Base-by-base conservation (phyloP, 176 grass and related monocot species). In the Oryza longistaminata region DNA sequence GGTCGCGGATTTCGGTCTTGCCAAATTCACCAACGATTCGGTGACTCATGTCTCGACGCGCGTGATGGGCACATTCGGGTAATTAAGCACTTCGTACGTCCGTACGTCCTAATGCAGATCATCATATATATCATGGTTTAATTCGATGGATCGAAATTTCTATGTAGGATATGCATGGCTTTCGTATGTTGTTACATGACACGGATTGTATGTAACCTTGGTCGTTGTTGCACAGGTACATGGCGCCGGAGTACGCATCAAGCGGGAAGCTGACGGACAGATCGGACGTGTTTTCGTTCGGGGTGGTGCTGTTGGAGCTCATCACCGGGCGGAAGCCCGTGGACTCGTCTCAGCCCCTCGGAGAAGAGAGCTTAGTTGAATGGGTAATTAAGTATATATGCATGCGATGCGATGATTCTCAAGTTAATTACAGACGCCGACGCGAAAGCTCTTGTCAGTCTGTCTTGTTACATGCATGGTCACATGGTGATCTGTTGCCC, bases 251-350 rank as follows among this genome's bases (percentile, higher is more conserved):
- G 86, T 97, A 97, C 64, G 95, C 92, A 88, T 89, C 78, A 10
- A 94, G 92, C 79, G 92, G 95, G 66, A 94, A 97, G 85, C 75
- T 97, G 80, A 95, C 95, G 0, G 88, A 91, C 48, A 93, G 90
- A 83, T 98, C 96, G 17, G 93, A 95, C 87, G 96, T 95, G 40
- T 98, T 95, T 67, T 98, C 96, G 14, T 98, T 98, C 68, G 96
- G 96, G 11, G 93, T 95, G 48, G 96, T 98, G 85, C 93, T 98
- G 64, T 81, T 93, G 70, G 96, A 98, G 85, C 93, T 93, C n/a
- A 92, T 98, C 87, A 95, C 93, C 0, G 93, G 93, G 37, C 93
- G 91, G 74, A 95, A 92, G 83, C 90, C 93, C 17, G 86, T 98
- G 13, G 93, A 98, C 78, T 19, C 89, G 17, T 98, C 89, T 11